These are phyloP conservation scores for Lasiodiplodia theobromae DNA, from an alignment of 2,329 filamentous ascomycete species.

Conservation along the genomic window DNA sequence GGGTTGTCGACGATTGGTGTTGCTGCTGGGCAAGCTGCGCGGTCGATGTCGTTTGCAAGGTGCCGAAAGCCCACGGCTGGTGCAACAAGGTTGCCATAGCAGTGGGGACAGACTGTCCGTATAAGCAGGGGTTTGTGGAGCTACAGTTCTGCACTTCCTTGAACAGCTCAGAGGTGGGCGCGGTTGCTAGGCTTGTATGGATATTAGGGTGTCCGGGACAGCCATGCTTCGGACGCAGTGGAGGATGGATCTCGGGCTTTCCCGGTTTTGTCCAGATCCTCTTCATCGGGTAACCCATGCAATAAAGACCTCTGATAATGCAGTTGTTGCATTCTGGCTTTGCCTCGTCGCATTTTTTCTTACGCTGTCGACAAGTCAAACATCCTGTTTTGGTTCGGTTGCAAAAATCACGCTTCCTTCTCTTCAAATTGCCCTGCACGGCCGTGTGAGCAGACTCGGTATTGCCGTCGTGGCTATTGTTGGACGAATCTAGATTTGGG, in stretches of 20 bases:
- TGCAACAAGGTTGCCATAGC: slow-evolving; percentile 35
- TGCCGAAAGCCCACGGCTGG: slow-evolving; percentile 20
- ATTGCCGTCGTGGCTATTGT: slow-evolving; percentile 31
- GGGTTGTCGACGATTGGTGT: background rate
- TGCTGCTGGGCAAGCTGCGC: slow-evolving; percentile 53
- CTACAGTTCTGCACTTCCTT: slow-evolving; percentile 33
- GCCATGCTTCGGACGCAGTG: slow-evolving; percentile 82
- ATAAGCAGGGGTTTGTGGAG: slow-evolving; percentile 33
- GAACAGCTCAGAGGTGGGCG: background rate
- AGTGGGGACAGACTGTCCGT: slow-evolving; percentile 28
- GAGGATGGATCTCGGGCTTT: slow-evolving; percentile 70
- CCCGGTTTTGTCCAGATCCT: slow-evolving; percentile 81
- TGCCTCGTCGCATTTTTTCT: slow-evolving; percentile 97
- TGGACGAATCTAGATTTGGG: slow-evolving; percentile 30
- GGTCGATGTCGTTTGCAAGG: slow-evolving; percentile 35
- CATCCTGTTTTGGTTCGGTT: slow-evolving; percentile 96
- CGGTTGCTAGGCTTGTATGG: slow-evolving; percentile 16
- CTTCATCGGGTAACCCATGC: slow-evolving; percentile 86
- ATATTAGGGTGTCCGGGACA: slow-evolving; percentile 37
- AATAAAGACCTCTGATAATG: slow-evolving; percentile 85
- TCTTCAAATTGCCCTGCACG: slow-evolving; percentile 55
- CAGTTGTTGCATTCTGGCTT: slow-evolving; percentile 96
- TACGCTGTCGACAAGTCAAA: slow-evolving; percentile 86
- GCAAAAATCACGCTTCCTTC: slow-evolving; percentile 45
- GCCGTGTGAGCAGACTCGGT: slow-evolving; percentile 51